Conservation (phyloP, 345 rosid species). For the Dimocarpus longan region DNA sequence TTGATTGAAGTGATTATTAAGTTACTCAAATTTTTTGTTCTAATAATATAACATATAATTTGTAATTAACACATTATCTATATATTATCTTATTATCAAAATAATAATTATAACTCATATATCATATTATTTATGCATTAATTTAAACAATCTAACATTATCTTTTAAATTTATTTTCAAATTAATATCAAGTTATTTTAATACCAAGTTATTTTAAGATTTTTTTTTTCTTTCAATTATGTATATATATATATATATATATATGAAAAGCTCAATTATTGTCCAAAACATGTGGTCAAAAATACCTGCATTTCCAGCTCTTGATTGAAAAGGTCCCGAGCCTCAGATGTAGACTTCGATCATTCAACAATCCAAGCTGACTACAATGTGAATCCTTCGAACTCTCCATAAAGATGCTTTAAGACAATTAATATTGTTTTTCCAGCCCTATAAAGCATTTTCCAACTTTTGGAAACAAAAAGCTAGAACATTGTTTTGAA, state of each 20-base stretch:
- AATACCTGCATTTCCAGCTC: slow-evolving; percentile 7
- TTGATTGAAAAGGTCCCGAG: not conserved
- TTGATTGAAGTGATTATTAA: too few relatives aligned
- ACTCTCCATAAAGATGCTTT: not conserved
- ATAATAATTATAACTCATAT: too few relatives aligned
- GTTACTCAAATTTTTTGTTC: too few relatives aligned
- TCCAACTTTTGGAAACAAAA: slow-evolving; percentile 19
- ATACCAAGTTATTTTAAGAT: not conserved
- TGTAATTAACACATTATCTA: too few relatives aligned
- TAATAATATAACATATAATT: too few relatives aligned
- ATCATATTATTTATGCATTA: too few relatives aligned
- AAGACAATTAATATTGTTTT: not conserved
- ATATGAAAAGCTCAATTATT: not conserved
- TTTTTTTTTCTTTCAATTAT: too few relatives aligned
- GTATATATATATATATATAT: too few relatives aligned
- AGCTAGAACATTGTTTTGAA: not conserved
- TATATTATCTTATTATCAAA: too few relatives aligned
- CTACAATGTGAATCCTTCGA: not conserved
- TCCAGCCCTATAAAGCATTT: not conserved
- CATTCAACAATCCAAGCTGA: slow-evolving; percentile 12
- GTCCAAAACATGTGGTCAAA: slow-evolving; percentile 6
- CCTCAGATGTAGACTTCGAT: not conserved
- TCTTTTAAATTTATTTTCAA: too few relatives aligned
- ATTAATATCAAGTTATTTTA: not conserved
- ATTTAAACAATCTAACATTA: too few relatives aligned